These are phyloP conservation scores for Neotropicomus parvogracilis DNA, from an alignment of 1,284 basidiomycete genomes.

Conservation along the genomic window DNA sequence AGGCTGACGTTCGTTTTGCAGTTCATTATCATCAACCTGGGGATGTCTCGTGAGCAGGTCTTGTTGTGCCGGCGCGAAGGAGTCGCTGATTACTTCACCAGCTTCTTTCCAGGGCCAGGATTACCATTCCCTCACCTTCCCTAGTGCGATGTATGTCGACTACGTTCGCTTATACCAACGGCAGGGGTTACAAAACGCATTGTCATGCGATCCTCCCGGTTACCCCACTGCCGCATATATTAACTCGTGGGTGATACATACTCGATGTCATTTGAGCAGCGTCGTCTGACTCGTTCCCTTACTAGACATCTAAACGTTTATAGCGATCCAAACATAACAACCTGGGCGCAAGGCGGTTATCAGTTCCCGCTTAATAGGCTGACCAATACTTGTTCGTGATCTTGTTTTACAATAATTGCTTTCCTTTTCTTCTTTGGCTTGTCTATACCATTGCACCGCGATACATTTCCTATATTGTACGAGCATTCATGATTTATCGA, in stretches of 20 bases:
- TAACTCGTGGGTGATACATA: slow-evolving; percentile 38
- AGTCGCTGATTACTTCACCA: slow-evolving; percentile 19
- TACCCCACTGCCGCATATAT: slow-evolving; percentile 64
- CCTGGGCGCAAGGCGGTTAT: slow-evolving; percentile 66
- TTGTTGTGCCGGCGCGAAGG: neutral
- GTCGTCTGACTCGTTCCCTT: slow-evolving; percentile 1
- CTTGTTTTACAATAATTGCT: slow-evolving; percentile 8
- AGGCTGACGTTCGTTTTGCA: slow-evolving; percentile 31
- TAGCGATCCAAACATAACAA: slow-evolving; percentile 69
- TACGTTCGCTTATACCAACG: slow-evolving; percentile 79
- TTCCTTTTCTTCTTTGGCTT: slow-evolving; percentile 9
- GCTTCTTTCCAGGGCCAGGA: slow-evolving; percentile 67
- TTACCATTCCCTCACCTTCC: slow-evolving; percentile 64
- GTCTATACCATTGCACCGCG: slow-evolving; percentile 19
- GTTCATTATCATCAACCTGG: slow-evolving; percentile 75
- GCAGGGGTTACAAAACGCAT: slow-evolving; percentile 49
- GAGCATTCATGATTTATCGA: slow-evolving; percentile 26
- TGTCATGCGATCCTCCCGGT: slow-evolving; percentile 61
- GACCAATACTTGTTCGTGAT: slow-evolving; percentile 47
- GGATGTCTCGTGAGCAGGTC: slow-evolving; percentile 53
- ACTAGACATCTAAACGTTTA: slow-evolving; percentile 65
- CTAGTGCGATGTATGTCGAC: slow-evolving; percentile 68
- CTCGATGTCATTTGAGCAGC: slow-evolving; percentile 4
- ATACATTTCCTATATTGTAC: slow-evolving; percentile 30
- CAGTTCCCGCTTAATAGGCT: slow-evolving; percentile 66